Percentiles rank a stretch among this genome's conserved stretches.
Conservation (phyloP, 169 alveolate species). For the Pseudocohnilembus persalinus region DNA sequence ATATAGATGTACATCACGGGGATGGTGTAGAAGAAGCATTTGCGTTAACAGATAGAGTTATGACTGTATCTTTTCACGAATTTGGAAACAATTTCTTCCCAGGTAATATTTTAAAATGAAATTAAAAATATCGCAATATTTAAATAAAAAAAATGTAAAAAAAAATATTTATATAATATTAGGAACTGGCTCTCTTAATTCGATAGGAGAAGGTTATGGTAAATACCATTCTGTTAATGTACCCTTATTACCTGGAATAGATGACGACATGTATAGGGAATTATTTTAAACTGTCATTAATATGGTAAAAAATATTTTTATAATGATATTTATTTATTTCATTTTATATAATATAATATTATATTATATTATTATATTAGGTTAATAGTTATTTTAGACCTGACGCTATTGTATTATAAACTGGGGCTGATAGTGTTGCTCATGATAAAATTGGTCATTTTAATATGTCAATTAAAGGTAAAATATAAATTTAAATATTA, state of each 20-base stretch:
- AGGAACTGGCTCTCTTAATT: constrained; percentile 69
- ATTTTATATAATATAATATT: too few relatives aligned
- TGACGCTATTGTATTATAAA: constrained; percentile 72
- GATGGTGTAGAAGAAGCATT: constrained; percentile 89
- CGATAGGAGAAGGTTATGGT: constrained; percentile 68
- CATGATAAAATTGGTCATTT: constrained; percentile 82
- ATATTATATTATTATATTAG: constrained; percentile 15
- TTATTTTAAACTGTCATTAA: constrained; percentile 57
- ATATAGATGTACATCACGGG: constrained; percentile 86
- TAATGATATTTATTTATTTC: too few relatives aligned
- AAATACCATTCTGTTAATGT: constrained; percentile 76
- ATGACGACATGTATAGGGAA: constrained; percentile 63
- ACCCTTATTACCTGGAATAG: constrained; percentile 78
- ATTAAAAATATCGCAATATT: not conserved
- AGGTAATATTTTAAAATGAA: constrained; percentile 25
- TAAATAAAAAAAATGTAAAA: too few relatives aligned
- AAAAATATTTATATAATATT: too few relatives aligned
- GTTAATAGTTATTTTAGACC: constrained; percentile 73
- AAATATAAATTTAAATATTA: too few relatives aligned
- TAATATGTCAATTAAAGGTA: constrained; percentile 57
- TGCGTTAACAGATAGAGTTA: constrained; percentile 73
- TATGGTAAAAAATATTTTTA: not conserved
- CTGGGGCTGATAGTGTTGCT: constrained; percentile 85
- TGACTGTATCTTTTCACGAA: constrained; percentile 80
- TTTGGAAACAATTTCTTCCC: constrained; percentile 84